phyloP scores from a whole-genome alignment of 192 early-diverging fungal species.

The Coemansia sp. region DNA sequence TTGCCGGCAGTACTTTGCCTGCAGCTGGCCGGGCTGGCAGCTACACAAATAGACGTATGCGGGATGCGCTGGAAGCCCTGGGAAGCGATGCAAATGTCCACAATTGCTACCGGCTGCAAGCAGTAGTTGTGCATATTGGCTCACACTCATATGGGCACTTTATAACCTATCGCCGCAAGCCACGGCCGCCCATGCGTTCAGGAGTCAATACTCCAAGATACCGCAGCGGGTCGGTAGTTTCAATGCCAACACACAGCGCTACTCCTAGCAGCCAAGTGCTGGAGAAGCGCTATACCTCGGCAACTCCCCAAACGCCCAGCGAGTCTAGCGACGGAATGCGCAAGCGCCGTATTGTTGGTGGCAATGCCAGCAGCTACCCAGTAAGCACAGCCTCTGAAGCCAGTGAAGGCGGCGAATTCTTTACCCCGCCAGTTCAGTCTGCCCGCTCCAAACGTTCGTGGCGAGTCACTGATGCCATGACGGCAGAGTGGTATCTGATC shows the following conservation, averaged over 20 bases:
- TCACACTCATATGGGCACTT: conserved; percentile 92
- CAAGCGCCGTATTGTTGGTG: conserved; percentile 38
- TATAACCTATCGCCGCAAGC: conserved; percentile 78
- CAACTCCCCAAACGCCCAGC: conserved; percentile 7
- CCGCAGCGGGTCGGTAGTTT: conserved; percentile 28
- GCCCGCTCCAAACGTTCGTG: conserved; percentile 43
- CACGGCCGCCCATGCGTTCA: conserved; percentile 35
- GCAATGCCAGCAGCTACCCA: conserved; percentile 10
- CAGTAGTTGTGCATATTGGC: conserved; percentile 89
- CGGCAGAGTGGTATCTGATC: conserved; percentile 62
- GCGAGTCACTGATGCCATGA: conserved; percentile 46
- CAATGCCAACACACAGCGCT: conserved; percentile 13
- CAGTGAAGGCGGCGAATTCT: conserved; percentile 7
- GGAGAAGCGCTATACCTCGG: conserved; percentile 29
- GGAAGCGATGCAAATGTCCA: conserved; percentile 27
- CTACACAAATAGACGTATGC: conserved; percentile 19
- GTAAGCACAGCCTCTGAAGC: conserved; percentile 22
- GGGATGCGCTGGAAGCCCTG: conserved; percentile 38
- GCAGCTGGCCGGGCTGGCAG: background rate
- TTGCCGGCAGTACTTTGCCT: background rate
- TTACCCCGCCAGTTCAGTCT: conserved; percentile 8
- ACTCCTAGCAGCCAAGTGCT: conserved; percentile 4
- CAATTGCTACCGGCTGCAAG: conserved; percentile 70
- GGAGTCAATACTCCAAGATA: conserved; percentile 50
- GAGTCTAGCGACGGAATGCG: conserved; percentile 31